Conservation (phyloP, 192 early-diverging fungal species). For the Coemansia sp. region DNA sequence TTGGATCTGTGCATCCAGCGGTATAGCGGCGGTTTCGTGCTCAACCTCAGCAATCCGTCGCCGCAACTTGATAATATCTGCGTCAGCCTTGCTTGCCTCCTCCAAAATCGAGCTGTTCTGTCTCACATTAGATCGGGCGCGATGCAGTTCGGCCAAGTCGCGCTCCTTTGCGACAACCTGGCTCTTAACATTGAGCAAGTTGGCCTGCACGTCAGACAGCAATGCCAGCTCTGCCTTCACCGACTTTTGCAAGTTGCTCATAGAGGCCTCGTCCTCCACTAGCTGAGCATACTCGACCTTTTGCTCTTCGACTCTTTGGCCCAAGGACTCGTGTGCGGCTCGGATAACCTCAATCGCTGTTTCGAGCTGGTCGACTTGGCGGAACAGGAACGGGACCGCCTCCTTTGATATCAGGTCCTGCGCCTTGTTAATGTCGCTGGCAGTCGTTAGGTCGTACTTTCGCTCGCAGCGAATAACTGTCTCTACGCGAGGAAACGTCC, state of each 20-base stretch:
- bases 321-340: conserved; percentile 37
- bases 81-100: conserved; percentile 36
- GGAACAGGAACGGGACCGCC: conserved; percentile 52
- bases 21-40: conserved; percentile 31
- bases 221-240: conserved; percentile 27
- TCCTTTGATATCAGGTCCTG: conserved; percentile 51
- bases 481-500: conserved; percentile 45
- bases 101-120: conserved; percentile 27
- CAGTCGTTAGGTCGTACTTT: conserved; percentile 49
- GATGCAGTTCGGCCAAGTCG: conserved; percentile 42
- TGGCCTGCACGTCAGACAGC: conserved; percentile 40
- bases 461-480: conserved; percentile 49
- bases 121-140: conserved; percentile 13
- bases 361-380: conserved; percentile 53
- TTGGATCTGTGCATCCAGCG: conserved; percentile 36
- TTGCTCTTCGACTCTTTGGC: conserved; percentile 33
- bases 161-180: conserved; percentile 42
- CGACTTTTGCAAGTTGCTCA: conserved; percentile 23
- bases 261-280: conserved; percentile 26
- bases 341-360: conserved; percentile 42
- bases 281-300: conserved; percentile 36
- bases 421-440: conserved; percentile 53
- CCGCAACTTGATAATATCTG: conserved; percentile 40
- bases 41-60: conserved; percentile 39
- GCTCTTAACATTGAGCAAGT: conserved; percentile 45